phyloP scores from a whole-genome alignment of 2,329 filamentous ascomycete species.

The Bertia moriformis region DNA sequence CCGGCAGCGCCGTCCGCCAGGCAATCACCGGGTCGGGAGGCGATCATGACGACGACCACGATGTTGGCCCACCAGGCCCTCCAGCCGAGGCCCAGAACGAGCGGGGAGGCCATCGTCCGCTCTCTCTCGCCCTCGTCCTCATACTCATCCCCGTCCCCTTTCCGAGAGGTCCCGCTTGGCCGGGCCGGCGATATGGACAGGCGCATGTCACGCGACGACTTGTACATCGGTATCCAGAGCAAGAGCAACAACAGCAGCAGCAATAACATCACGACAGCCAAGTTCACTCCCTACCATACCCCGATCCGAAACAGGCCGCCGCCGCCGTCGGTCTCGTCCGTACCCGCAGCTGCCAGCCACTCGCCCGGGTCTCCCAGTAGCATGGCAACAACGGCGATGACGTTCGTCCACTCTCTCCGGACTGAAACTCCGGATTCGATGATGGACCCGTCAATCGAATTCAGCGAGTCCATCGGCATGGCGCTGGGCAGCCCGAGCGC shows the following conservation, averaged over 20 bases:
- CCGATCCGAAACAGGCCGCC: conserved; percentile 24
- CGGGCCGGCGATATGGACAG: too few species aligned
- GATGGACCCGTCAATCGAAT: too few species aligned
- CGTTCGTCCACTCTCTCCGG: too few species aligned
- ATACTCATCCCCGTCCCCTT: too few species aligned
- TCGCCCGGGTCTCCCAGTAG: conserved; percentile 22
- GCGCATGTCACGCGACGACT: conserved; percentile 15
- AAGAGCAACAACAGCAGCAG: too few species aligned
- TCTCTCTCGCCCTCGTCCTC: background rate
- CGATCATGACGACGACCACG: too few species aligned
- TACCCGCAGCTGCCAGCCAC: conserved; percentile 20
- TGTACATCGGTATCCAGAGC: conserved; percentile 16
- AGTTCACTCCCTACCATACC: conserved; percentile 22
- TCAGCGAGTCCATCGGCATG: conserved; percentile 63
- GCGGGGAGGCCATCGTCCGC: background rate
- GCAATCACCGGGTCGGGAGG: too few species aligned
- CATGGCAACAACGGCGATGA: too few species aligned
- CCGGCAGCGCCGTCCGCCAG: too few species aligned
- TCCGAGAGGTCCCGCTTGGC: too few species aligned
- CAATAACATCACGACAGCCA: conserved; percentile 14
- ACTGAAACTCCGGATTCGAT: too few species aligned
- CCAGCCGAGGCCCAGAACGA: background rate
- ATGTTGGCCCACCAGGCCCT: too few species aligned
- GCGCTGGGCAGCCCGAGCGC: conserved; percentile 57
- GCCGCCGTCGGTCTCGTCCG: conserved; percentile 19